Conservation (phyloP, 2,329 filamentous ascomycete genomes). For the Aureobasidium musti region DNA sequence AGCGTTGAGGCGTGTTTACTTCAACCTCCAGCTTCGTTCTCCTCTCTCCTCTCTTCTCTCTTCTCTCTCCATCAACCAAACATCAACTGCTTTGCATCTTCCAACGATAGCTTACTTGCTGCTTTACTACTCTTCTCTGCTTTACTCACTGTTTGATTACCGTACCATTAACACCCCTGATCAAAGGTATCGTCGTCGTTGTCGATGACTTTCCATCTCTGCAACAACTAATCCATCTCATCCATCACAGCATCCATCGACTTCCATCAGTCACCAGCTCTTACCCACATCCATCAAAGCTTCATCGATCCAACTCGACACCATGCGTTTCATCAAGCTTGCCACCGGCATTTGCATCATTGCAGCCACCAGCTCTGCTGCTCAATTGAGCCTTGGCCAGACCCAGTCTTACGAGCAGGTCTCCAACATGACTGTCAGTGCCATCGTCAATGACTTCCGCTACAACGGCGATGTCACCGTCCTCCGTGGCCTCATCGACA, state of each 20-base stretch:
- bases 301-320: constrained; percentile 23
- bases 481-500: constrained; percentile 27
- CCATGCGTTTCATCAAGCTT: constrained; percentile 26
- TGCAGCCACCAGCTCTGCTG: neutral
- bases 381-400: constrained; percentile 5
- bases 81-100: constrained; percentile 23
- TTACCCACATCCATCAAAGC: constrained; percentile 18
- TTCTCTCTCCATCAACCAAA: constrained; percentile 15
- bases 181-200: constrained; percentile 7
- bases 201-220: neutral
- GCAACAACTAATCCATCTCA: neutral
- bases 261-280: constrained; percentile 20
- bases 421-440: constrained; percentile 21
- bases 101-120: constrained; percentile 21
- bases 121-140: constrained; percentile 13
- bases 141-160: constrained; percentile 23
- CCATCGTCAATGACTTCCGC: constrained; percentile 28
- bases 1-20: constrained; percentile 2
- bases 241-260: constrained; percentile 12
- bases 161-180: neutral
- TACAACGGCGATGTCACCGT: constrained; percentile 26
- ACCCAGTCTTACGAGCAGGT: constrained; percentile 24
- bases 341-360: constrained; percentile 7
- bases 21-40: neutral
- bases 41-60: neutral